A percentile compares a stretch with the other conserved stretches of the same genome.
Evolutionary conservation across 768 basidiomycete species (phyloP).

Genomic region (Kwoniella bestiolae): DNA sequence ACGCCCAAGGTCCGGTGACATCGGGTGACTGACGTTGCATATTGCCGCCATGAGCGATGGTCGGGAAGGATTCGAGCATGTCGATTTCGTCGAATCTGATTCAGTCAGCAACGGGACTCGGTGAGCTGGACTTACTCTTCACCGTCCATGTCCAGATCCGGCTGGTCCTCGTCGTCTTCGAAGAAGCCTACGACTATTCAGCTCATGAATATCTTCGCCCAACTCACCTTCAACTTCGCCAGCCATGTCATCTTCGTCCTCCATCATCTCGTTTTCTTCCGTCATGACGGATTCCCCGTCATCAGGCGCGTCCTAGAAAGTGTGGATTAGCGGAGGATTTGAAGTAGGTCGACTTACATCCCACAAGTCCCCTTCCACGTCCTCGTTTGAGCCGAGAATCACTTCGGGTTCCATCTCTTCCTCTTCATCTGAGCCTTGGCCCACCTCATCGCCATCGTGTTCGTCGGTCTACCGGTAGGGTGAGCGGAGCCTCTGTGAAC

Average conservation of each 20-base stretch:
- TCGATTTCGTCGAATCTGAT: conserved; percentile 37
- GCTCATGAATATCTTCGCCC: neutral
- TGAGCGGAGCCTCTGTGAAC: neutral
- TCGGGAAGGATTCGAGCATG: conserved; percentile 23
- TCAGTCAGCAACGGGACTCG: conserved; percentile 57
- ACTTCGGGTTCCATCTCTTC: conserved; percentile 27
- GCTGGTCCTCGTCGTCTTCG: conserved; percentile 50
- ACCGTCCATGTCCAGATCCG: conserved; percentile 49
- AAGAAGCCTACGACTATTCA: conserved; percentile 21
- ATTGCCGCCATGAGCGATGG: conserved; percentile 3
- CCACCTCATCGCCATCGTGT: conserved; percentile 23
- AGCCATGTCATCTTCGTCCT: conserved; percentile 23
- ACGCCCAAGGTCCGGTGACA: conserved; percentile 33
- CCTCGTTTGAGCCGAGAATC: conserved; percentile 26
- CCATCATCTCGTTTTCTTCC: conserved; percentile 40
- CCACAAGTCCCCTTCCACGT: conserved; percentile 11
- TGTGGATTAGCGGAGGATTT: neutral
- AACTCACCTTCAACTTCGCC: conserved; percentile 15
- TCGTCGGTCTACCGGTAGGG: conserved; percentile 20
- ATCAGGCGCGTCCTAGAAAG: conserved; percentile 15
- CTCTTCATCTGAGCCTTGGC: conserved; percentile 29
- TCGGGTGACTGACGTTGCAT: conserved; percentile 15
- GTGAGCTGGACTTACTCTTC: conserved; percentile 56
- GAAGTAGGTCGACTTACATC: neutral
- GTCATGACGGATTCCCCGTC: conserved; percentile 21